Evolutionary conservation across 345 rosid genomes (phyloP), one percentile per base, ranked within the genome.

Genomic region (Bruguiera gymnorhiza): DNA sequence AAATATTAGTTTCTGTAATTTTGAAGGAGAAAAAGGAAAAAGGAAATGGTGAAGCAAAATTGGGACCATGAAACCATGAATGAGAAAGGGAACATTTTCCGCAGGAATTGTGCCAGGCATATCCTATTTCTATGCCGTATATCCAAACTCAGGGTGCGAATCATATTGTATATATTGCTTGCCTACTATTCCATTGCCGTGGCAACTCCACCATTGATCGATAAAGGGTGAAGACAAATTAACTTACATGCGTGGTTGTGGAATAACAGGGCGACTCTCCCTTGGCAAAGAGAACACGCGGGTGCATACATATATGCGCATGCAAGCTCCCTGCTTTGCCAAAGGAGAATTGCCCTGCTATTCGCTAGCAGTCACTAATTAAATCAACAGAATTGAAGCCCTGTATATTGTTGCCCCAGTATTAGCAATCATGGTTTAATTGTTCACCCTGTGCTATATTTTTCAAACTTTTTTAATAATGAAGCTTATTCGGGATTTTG

Each of bases 291-390:
- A 56, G 59, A 36, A 54, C 29, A 23, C 2, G 6, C 11, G 8
- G 20, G 13, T 39, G 1, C n/a, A 64, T 63, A 31, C 11, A 13
- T n/a, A 4, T 2, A 51, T 20, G 6, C 43, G 29, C n/a, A 46
- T 15, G 21, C 31, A 21, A 7, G 4, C 8, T 11, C 6, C n/a
- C 7, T 61, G 67, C 59, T 65, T 60, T 84, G 92, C 92, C 89
- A 84, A 81, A 85, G 86, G 86, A 82, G 88, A 83, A 80, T 83
- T 85, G 86, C 85, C 83, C 84, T 79, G 88, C 76, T 51, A 76
- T 85, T 85, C 81, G 48, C 62, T 61, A 31, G 51, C 72, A 15
- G 75, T 63, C 70, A 65, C 37, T 18, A 32, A 53, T 10, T 69
- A 26, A 52, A 18, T 29, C 48, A 3, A 13, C 50, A 43, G 50